Base-by-base conservation (phyloP, 768 basidiomycete genomes). In the Phlebiopsis flavidoalba region DNA sequence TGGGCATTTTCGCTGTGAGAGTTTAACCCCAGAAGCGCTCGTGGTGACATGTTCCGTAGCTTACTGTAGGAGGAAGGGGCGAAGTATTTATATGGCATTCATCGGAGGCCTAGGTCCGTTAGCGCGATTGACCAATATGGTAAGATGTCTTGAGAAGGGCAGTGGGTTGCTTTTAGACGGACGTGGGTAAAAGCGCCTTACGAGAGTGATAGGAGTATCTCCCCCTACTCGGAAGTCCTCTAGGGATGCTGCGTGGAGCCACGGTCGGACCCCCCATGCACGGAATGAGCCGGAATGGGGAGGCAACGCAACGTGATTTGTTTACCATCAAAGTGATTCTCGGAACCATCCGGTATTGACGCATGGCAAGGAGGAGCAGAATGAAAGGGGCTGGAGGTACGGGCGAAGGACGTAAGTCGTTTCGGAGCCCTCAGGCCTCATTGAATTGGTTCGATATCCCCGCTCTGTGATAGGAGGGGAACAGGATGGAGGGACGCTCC, bases 401-500 rank as follows among this genome's bases (percentile, higher is more conserved):
- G 86, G 85, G n/a, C n/a, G n/a, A 37, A 55, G 15, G 82, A 82
- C 31, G 78, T 70, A n/a, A n/a, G n/a, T n/a, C n/a, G 57, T 77
- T 76, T 31, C n/a, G 26, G 81, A 83, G 43, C 77, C 76, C 10
- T 81, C 70, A 14, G 87, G 81, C 8, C 93, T 69, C 26, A 31
- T 31, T 50, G 80, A 77, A 5, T 88, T 78, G 4, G 90, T 88
- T 71, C 95, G 95, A 63, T 93, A 81, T 65, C 95, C 93, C 55
- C 95, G 85, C 73, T 93, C 91, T 14, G 95, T 93, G 57, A 94
- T 85, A 19, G 90, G 88, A 2, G 88, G 88, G 1, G 83, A n/a
- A 80, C 12, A 95, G 71, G 22, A 94, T n/a, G n/a, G 68, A 11
- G 96, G n/a, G 92, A 64, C 91, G 79, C 55, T n/a, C n/a, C 80